Evolutionary conservation across 2,329 filamentous ascomycete genomes (phyloP), one percentile per base, ranked within the genome.

Genomic region (Exophiala aquamarina): DNA sequence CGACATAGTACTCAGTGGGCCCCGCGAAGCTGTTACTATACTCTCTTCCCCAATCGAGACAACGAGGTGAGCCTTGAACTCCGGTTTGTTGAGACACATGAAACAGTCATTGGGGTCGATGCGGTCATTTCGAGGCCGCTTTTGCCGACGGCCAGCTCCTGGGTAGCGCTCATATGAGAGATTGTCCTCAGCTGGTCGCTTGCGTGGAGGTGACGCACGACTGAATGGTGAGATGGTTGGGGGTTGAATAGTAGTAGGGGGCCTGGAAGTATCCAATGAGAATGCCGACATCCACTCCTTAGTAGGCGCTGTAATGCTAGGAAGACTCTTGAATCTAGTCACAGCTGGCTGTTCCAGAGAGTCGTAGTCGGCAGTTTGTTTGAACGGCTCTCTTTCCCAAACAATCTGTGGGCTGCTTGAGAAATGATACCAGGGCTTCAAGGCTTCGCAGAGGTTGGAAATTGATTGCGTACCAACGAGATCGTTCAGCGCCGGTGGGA

Each of bases 371-470:
- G 48, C 21, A 7, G 44, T 15, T 26, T 73, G 68, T 26, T 69
- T 72, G 71, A 96, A 98, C 0, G 92, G 89, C 67, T 97, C 93
- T 46, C 93, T 83, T 70, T 98, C 92, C 65, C 85, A 97, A 68
- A 87, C 92, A 59, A 83, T 83, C 5, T 76, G 69, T 1, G 81
- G 76, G 0, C 87, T 87, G 3, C 80, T 75, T 2, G 88, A 83
- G 61, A 97, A 84, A 66, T 97, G 91, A 63, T 98, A 98, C 20
- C 88, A 83, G n/a, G 93, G 93, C 65, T 90, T 93, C 15, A 98
- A 69, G 1, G 81, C 70, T 2, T 83, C 76, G 61, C 86, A 92
- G 9, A 98, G 76, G 50, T 94, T 87, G 4, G 90, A 82, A 33
- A 97, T 74, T 45, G 83, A 81, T 43, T 83, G 77, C n/a, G 81